These are phyloP conservation scores for Fusarium armeniacum DNA, from an alignment of 2,329 filamentous ascomycete species.

Conservation along the genomic window DNA sequence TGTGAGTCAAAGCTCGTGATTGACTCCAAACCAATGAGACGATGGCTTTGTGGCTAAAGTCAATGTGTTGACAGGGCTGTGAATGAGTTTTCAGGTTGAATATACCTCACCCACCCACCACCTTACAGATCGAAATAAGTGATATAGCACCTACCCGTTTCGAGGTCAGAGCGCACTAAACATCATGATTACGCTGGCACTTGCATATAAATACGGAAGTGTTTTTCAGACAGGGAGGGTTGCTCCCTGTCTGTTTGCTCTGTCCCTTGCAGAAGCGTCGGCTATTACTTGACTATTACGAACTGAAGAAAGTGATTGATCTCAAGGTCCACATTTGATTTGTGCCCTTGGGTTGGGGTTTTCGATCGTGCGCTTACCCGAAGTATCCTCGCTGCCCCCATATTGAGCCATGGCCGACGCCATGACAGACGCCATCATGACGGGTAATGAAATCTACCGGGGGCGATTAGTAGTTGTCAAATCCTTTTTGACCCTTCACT, in stretches of 20 bases:
- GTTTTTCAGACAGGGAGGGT: conserved; percentile 1
- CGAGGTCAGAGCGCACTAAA: conserved; percentile 25
- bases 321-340: conserved; percentile 27
- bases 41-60: conserved; percentile 14
- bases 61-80: conserved; percentile 11
- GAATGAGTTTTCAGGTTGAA: conserved; percentile 10
- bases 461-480: neutral
- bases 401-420: conserved; percentile 19
- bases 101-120: conserved; percentile 1
- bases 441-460: conserved; percentile 17
- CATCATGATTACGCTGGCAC: conserved; percentile 17
- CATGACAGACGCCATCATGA: conserved; percentile 12
- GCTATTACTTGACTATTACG: conserved; percentile 8
- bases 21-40: conserved; percentile 7
- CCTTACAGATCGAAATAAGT: conserved; percentile 10
- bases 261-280: conserved; percentile 45
- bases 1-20: conserved; percentile 1
- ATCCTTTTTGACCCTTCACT: neutral
- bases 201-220: conserved; percentile 13
- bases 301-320: conserved; percentile 10
- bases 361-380: conserved; percentile 31
- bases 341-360: neutral
- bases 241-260: conserved; percentile 2
- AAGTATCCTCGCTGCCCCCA: conserved; percentile 25
- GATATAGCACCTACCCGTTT: conserved; percentile 7